Percentiles rank a stretch among this genome's conserved stretches.
phyloP scores from a whole-genome alignment of 805 yeast species.

The Metschnikowia matae region DNA sequence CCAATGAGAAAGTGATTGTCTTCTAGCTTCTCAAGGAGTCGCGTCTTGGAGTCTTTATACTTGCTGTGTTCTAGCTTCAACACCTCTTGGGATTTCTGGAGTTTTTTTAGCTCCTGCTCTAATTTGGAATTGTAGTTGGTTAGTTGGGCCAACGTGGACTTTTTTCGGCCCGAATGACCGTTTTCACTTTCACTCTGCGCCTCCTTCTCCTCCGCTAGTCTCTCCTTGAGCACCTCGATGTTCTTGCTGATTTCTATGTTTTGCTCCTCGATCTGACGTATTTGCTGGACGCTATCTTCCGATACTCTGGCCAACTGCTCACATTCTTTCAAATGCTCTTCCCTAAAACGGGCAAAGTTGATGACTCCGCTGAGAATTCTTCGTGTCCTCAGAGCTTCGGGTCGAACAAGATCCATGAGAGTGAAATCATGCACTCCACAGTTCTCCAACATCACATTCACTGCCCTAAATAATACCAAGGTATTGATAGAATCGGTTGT shows the following conservation, averaged over 20 bases:
- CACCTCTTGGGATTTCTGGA: constrained; percentile 60
- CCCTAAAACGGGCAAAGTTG: constrained; percentile 81
- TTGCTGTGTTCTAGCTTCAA: constrained; percentile 57
- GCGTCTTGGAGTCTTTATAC: constrained; percentile 61
- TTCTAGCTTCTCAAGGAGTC: constrained; percentile 55
- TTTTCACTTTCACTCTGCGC: constrained; percentile 26
- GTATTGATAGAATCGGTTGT: constrained; percentile 35
- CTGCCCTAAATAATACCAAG: constrained; percentile 54
- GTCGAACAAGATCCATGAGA: constrained; percentile 68
- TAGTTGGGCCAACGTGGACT: constrained; percentile 36
- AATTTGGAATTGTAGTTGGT: constrained; percentile 48
- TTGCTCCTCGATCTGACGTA: constrained; percentile 29
- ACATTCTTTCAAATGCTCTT: constrained; percentile 67
- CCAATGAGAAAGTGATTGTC: constrained; percentile 53
- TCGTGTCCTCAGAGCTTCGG: constrained; percentile 64
- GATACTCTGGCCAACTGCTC: constrained; percentile 56
- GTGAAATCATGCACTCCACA: constrained; percentile 79
- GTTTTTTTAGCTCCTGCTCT: constrained; percentile 57
- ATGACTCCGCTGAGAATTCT: constrained; percentile 77
- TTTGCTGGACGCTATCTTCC: constrained; percentile 43
- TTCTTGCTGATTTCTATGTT: constrained; percentile 14
- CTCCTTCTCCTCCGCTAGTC: constrained; percentile 36
- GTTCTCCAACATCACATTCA: constrained; percentile 58
- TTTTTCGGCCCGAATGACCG: constrained; percentile 23
- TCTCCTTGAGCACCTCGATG: constrained; percentile 6